phyloP scores from a whole-genome alignment of 2,329 filamentous ascomycete genomes.

The Colletotrichum melonis region DNA sequence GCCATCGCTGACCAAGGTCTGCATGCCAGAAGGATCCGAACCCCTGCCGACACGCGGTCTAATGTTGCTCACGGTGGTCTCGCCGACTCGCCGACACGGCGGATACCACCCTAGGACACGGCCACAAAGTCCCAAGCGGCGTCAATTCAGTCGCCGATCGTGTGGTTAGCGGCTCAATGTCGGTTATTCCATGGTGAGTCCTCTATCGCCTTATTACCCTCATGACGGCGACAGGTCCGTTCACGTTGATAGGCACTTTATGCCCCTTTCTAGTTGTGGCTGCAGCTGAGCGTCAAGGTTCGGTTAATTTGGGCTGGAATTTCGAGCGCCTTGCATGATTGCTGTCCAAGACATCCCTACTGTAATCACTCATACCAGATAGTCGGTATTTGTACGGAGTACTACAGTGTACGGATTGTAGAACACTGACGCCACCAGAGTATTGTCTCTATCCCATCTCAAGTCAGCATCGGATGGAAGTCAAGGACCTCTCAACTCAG shows the following conservation, averaged over 20 bases:
- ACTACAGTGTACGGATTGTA: background rate
- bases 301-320: background rate
- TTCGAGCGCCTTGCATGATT: background rate
- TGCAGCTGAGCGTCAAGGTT: background rate
- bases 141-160: background rate
- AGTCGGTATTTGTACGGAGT: background rate
- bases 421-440: background rate
- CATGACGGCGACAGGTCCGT: too few relatives aligned
- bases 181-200: background rate
- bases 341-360: background rate
- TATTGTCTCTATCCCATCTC: too few relatives aligned
- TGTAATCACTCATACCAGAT: background rate
- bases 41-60: conserved; percentile 4
- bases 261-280: background rate
- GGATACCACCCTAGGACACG: background rate
- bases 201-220: background rate
- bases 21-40: background rate
- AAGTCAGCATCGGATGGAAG: too few relatives aligned
- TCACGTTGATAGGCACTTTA: background rate
- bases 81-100: conserved; percentile 19
- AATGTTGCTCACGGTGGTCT: background rate
- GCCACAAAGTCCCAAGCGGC: background rate
- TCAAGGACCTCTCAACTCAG: too few relatives aligned
- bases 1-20: background rate
- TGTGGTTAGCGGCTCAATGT: background rate